phyloP scores from a whole-genome alignment of 1,284 basidiomycete genomes.

The Malassezia vespertilionis region DNA sequence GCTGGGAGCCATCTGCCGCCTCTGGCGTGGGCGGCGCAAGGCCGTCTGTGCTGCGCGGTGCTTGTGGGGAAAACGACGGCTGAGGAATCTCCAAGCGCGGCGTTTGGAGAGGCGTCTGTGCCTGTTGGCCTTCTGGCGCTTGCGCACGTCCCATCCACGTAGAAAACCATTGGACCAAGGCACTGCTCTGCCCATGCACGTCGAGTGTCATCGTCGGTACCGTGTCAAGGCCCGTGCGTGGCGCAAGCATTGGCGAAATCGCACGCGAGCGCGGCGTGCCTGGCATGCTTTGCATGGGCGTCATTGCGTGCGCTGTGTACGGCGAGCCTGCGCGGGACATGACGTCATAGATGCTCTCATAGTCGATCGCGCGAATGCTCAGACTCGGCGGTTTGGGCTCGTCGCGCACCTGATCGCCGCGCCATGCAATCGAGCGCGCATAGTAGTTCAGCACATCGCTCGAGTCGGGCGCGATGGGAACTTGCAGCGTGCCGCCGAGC shows the following conservation, averaged over 20 bases:
- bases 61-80: no score
- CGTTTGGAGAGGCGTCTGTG: no score
- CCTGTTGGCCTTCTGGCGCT: no score
- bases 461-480: constrained; percentile 22
- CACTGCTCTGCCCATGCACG: no score
- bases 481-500: constrained; percentile 33
- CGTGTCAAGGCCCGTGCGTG: no score
- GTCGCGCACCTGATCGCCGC: constrained; percentile 5
- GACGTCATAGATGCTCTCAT: constrained; percentile 40
- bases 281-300: constrained; percentile 2
- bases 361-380: constrained; percentile 13
- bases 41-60: neutral
- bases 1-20: no score
- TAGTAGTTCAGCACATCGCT: constrained; percentile 36
- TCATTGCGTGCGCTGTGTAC: neutral
- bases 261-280: constrained; percentile 5
- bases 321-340: constrained; percentile 22
- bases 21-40: no score
- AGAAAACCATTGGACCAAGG: no score
- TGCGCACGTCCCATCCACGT: no score
- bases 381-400: constrained; percentile 19
- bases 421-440: constrained; percentile 10
- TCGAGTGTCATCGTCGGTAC: no score
- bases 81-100: neutral
- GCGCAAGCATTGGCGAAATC: neutral